Conservation (phyloP, 1,284 basidiomycete genomes). For the Tilletia indica region DNA sequence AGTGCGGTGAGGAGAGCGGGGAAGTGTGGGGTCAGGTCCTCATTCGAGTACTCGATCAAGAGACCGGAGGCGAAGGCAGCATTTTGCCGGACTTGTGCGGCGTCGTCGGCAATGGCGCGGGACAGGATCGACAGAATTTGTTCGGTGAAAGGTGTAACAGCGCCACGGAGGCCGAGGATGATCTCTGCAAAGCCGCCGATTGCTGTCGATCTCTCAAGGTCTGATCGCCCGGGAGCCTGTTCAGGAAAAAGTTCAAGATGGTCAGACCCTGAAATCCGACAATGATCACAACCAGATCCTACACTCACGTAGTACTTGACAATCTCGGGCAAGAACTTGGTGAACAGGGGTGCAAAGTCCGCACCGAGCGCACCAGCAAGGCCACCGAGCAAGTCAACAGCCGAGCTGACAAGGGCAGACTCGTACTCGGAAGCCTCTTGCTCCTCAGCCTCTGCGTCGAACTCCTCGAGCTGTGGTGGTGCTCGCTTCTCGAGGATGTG, state of each 20-base stretch:
- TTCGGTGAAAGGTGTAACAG: conserved; percentile 78
- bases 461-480: conserved; percentile 67
- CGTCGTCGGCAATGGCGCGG: conserved; percentile 74
- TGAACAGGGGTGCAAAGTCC: conserved; percentile 82
- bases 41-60: conserved; percentile 80
- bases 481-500: conserved; percentile 70
- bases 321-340: conserved; percentile 82
- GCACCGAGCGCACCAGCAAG: conserved; percentile 80
- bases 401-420: conserved; percentile 88
- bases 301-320: conserved; percentile 75
- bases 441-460: conserved; percentile 74
- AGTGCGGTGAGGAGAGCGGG: conserved; percentile 74
- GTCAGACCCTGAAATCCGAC: neutral
- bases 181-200: conserved; percentile 95
- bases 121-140: conserved; percentile 58
- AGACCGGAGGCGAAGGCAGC: conserved; percentile 92
- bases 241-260: neutral
- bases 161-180: conserved; percentile 83
- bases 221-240: conserved; percentile 68
- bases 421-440: conserved; percentile 87
- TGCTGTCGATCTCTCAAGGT: conserved; percentile 87
- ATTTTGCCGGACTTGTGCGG: conserved; percentile 90
- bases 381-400: conserved; percentile 88
- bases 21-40: conserved; percentile 83
- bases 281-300: neutral